phyloP scores from a whole-genome alignment of 2,329 filamentous ascomycete species.

The Pseudocercospora macadamiae region DNA sequence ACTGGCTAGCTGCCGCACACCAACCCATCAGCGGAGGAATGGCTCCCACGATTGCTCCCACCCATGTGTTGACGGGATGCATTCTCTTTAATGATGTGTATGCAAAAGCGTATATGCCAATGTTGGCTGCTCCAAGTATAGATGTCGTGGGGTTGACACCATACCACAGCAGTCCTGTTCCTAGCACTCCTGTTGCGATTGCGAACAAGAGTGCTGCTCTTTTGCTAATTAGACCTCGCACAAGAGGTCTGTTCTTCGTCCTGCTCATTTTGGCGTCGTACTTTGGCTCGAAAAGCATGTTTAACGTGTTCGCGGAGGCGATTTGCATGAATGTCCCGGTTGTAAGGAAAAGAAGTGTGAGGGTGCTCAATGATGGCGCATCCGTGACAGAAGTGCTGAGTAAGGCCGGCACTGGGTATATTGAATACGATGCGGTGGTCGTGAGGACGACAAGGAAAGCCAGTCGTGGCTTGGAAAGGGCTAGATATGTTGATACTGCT shows the following conservation, averaged over 20 bases:
- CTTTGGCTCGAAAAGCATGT: conserved; percentile 93
- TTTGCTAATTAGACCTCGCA: conserved; percentile 74
- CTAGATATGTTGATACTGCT: conserved; percentile 77
- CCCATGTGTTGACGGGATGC: conserved; percentile 88
- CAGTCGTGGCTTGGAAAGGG: conserved; percentile 92
- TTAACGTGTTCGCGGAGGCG: conserved; percentile 90
- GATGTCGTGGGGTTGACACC: conserved; percentile 95
- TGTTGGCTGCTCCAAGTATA: conserved; percentile 81
- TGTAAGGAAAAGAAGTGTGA: conserved; percentile 91
- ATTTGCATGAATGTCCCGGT: conserved; percentile 80
- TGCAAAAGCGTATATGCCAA: conserved; percentile 83
- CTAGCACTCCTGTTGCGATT: conserved; percentile 67
- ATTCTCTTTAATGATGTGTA: conserved; percentile 94
- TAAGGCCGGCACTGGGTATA: conserved; percentile 90
- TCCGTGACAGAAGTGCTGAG: conserved; percentile 69
- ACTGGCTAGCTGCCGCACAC: conserved; percentile 90
- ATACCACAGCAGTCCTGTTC: conserved; percentile 75
- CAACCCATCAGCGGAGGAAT: conserved; percentile 98
- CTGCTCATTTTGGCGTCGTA: conserved; percentile 92
- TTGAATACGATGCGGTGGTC: conserved; percentile 85
- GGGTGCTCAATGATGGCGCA: conserved; percentile 79
- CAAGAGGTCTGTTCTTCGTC: conserved; percentile 88
- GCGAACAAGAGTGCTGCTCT: conserved; percentile 79
- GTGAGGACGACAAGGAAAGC: conserved; percentile 89
- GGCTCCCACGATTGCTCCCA: conserved; percentile 87